These are phyloP conservation scores for Hirsutella minnesotensis DNA, from an alignment of 2,329 filamentous ascomycete genomes.

Conservation along the genomic window DNA sequence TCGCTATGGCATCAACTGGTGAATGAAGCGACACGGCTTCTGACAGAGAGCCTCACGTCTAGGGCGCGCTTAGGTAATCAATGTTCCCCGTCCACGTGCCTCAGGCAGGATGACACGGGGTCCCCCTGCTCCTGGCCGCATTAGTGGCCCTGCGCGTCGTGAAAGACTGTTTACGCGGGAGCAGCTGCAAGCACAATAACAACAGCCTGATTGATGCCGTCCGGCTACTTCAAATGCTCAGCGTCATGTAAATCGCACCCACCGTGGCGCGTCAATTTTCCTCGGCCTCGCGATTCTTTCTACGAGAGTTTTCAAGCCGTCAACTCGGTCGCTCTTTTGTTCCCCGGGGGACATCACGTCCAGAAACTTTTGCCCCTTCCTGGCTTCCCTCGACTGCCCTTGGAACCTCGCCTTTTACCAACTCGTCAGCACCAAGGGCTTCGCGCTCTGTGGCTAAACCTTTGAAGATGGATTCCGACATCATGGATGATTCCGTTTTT, in stretches of 20 bases:
- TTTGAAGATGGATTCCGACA: slow-evolving; percentile 41
- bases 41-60: too few species aligned
- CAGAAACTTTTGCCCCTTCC: slow-evolving; percentile 10
- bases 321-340: slow-evolving; percentile 8
- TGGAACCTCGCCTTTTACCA: slow-evolving; percentile 4
- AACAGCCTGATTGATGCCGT: background rate
- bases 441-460: background rate
- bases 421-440: background rate
- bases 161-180: slow-evolving; percentile 15
- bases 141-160: background rate
- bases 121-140: background rate
- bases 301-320: slow-evolving; percentile 10
- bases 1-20: too few species aligned
- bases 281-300: slow-evolving; percentile 12
- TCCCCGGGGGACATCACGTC: slow-evolving; percentile 8
- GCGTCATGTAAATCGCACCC: slow-evolving; percentile 9
- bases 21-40: too few species aligned
- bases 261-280: slow-evolving; percentile 10
- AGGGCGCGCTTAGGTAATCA: background rate
- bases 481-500: slow-evolving; percentile 40
- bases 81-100: background rate
- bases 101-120: background rate
- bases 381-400: slow-evolving; percentile 8
- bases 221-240: slow-evolving; percentile 6
- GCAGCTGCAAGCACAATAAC: slow-evolving; percentile 15